A percentile compares a stretch with the other conserved stretches of the same genome.
phyloP scores from a whole-genome alignment of 1,139 yeast genomes.

The Saccharomycopsis crataegensis region DNA sequence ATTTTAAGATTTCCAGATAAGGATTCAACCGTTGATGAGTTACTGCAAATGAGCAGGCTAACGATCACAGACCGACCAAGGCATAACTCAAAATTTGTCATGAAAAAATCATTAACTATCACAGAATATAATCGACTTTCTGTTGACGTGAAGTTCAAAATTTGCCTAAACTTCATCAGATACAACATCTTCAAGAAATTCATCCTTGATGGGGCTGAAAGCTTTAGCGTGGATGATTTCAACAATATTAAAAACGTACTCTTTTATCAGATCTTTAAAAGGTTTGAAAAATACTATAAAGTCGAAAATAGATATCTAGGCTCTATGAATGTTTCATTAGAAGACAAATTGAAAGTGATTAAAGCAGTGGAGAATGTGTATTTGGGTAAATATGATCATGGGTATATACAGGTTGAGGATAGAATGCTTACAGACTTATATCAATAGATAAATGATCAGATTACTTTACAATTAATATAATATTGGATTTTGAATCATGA shows the following conservation, averaged over 20 bases:
- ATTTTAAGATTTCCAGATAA: no score
- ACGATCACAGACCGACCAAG: no score
- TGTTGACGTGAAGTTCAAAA: slow-evolving; percentile 12
- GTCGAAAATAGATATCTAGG: slow-evolving; percentile 1
- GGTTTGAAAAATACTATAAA: slow-evolving; percentile 12
- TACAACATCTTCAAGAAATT: slow-evolving; percentile 11
- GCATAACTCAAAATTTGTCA: not conserved
- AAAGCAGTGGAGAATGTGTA: slow-evolving; percentile 16
- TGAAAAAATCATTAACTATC: slow-evolving; percentile 6
- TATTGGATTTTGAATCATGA: no score
- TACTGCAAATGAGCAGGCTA: no score
- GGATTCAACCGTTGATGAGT: no score
- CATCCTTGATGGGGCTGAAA: not conserved
- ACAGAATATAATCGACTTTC: slow-evolving; percentile 7
- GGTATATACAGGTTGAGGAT: not conserved
- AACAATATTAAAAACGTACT: slow-evolving; percentile 11
- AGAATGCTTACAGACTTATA: not conserved
- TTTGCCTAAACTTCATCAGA: slow-evolving; percentile 17
- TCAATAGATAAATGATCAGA: not conserved
- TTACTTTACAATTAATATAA: not conserved
- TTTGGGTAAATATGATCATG: slow-evolving; percentile 4
- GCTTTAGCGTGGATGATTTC: not conserved
- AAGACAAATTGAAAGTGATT: slow-evolving; percentile 10
- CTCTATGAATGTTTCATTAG: not conserved
- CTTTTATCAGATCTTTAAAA: slow-evolving; percentile 18